Percentiles rank a stretch among this genome's conserved stretches.
Conservation (phyloP, 352 stramenopile genomes). For the Globisporangium spinosum region DNA sequence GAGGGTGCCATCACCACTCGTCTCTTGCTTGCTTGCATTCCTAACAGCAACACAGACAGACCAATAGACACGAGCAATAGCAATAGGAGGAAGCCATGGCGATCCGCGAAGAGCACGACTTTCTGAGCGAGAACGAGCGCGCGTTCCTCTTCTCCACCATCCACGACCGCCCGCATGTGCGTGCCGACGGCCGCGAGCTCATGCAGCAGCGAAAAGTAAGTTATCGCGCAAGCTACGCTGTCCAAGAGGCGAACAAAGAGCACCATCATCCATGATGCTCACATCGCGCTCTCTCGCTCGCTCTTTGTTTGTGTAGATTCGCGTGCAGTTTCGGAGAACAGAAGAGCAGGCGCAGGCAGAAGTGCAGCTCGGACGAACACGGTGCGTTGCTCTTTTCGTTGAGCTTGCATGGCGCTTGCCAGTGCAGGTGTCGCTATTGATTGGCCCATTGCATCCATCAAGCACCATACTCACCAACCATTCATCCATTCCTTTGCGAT, state of each 20-base stretch:
- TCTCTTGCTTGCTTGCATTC: slow-evolving; percentile 4
- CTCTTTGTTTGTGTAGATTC: slow-evolving; percentile 30
- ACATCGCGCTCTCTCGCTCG: background rate
- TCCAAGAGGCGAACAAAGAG: background rate
- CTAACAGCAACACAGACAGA: background rate
- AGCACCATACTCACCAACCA: background rate
- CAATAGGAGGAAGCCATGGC: slow-evolving; percentile 26
- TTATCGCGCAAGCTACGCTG: background rate
- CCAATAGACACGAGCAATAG: slow-evolving; percentile 1
- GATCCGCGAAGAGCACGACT: slow-evolving; percentile 61
- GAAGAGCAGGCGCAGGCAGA: slow-evolving; percentile 75
- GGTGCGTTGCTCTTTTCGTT: slow-evolving; percentile 29
- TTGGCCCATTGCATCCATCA: background rate
- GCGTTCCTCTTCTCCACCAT: slow-evolving; percentile 71
- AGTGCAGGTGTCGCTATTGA: background rate
- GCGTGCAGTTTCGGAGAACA: slow-evolving; percentile 77
- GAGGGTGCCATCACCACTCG: slow-evolving; percentile 19
- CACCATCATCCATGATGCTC: background rate
- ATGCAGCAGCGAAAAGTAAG: slow-evolving; percentile 74
- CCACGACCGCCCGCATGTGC: slow-evolving; percentile 49
- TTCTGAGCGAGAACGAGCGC: slow-evolving; percentile 80
- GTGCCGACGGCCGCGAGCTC: slow-evolving; percentile 71
- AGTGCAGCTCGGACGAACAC: slow-evolving; percentile 72
- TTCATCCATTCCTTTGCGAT: background rate
- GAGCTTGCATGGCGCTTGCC: background rate